Evolutionary conservation across 2,329 filamentous ascomycete genomes (phyloP).

Genomic region (Hirsutella minnesotensis): DNA sequence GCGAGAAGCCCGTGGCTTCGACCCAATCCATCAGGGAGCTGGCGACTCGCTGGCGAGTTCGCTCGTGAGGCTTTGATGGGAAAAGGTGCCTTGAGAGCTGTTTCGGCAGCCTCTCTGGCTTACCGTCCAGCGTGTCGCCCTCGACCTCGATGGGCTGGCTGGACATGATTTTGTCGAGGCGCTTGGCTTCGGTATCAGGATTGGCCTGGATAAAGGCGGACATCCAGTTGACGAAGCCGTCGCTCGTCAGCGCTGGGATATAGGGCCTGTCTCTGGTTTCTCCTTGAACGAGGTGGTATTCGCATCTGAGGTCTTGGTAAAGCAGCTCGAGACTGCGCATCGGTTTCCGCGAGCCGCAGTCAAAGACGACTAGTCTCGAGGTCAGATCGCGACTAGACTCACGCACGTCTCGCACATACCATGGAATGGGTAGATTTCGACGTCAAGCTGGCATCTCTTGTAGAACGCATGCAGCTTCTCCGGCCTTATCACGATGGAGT

Average conservation of each 20-base stretch:
- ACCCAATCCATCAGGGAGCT: constrained; percentile 40
- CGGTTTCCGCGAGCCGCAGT: constrained; percentile 17
- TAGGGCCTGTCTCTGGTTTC: constrained; percentile 38
- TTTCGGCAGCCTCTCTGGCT: constrained; percentile 64
- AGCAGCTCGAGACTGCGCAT: constrained; percentile 29
- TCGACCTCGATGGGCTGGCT: constrained; percentile 54
- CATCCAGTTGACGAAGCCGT: constrained; percentile 63
- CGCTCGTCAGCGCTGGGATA: constrained; percentile 52
- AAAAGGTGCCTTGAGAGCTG: constrained; percentile 65
- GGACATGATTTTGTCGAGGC: constrained; percentile 55
- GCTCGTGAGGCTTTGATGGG: constrained; percentile 44
- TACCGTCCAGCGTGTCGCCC: constrained; percentile 46
- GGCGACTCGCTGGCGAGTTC: constrained; percentile 47
- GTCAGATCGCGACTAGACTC: constrained; percentile 7
- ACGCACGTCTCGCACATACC: constrained; percentile 30
- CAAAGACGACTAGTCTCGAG: constrained; percentile 36
- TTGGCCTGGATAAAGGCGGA: constrained; percentile 61
- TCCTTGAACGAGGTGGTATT: constrained; percentile 53
- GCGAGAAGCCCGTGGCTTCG: constrained; percentile 7
- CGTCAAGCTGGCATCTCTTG: constrained; percentile 47
- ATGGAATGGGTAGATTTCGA: constrained; percentile 58
- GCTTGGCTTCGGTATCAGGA: constrained; percentile 61
- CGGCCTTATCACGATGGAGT: constrained; percentile 56
- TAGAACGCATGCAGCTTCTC: constrained; percentile 68
- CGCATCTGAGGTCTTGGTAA: constrained; percentile 39